Base-by-base conservation (phyloP, 371 early-diverging fungal species). In the Rhizopus microsporus region DNA sequence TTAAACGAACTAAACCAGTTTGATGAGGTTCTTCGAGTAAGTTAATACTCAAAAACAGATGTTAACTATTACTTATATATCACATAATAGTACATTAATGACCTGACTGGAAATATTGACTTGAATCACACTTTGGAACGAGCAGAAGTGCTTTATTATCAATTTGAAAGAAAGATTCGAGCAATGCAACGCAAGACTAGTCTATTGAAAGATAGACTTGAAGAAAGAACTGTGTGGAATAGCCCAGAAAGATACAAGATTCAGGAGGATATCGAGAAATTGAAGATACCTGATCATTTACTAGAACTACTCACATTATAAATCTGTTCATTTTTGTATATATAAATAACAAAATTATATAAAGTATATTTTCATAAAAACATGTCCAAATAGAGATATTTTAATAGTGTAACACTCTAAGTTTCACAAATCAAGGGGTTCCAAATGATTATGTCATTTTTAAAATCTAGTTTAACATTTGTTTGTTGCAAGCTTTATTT, bases 21-120 rank as follows among this genome's bases (percentile, higher is more conserved):
- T 71, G 97, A 97, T 63, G 95, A 95, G 61, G 80, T 90, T 15
- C 76, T 97, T 23, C 95, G 90, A 78, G 89, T 90, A 76, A 49
- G 54, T 56, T n/a, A 15, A 10, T 32, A 39, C 4, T 7, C 4
- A 40, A 8, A 52, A 34, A 7, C 7, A 34, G 3, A 43, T 39
- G 10, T 23, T 23, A 23, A 1, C 23, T 23, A 23, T 23, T 23
- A 23, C 23, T 23, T 23, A 23, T 23, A 23, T 23, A 23, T 23
- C 23, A 23, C 23, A 23, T 17, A 45, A 35, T 72, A 90, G 89
- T 96, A 88, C 62, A 85, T 93, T 42, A 95, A 95, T 72, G 94
- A 95, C 56, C 73, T 94, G 17, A 84, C 91, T 10, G 88, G 81
- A 44, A 83, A 84, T 3, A 88, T 95, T 15, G 80, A 88, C 23